Base-by-base conservation (phyloP, 2,329 filamentous ascomycete species). In the Cercospora sp. region DNA sequence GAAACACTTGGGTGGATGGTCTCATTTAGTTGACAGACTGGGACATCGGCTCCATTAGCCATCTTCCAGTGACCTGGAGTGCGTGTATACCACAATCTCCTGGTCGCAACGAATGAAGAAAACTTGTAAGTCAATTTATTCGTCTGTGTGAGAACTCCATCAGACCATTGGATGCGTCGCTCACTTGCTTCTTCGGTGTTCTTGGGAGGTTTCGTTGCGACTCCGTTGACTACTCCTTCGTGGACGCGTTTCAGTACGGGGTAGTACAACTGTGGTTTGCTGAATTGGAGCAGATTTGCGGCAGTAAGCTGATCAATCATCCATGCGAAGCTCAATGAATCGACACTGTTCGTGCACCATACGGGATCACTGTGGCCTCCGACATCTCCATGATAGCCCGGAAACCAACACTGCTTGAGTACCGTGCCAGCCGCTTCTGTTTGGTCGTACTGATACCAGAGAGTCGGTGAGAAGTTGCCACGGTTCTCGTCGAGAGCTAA, bases 351-450 rank as follows among this genome's bases (percentile, higher is more conserved):
- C 1, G 66, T 70, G 9, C 66, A 68, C 7, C 64, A 69, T 9
- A 70, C 69, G 5, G 72, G 65, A 26, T 73, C 71, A 0, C 83
- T 64, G 39, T 69, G 81, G n/a, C 84, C 84, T 3, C 84, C 84
- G 1, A 85, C 76, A 60, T 85, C 83, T 8, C 81, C 79, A 70
- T 86, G 84, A 48, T 80, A 81, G 5, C 84, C 84, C 0, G 84
- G 83, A 61, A 86, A 86, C 84, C 84, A 86, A 6, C 83, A 82
- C 72, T 85, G 84, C 6, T 79, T 78, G 42, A 85, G 72, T n/a
- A 76, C 72, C 2, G 72, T 74, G n/a, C 68, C 62, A n/a, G 63
- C 66, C 6, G 28, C 28, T 16, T 58, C 42, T 36, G 69, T 72
- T 12, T 63, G 66, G n/a, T 70, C 69, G 20, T 73, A 69, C 23